Percentiles rank a stretch among this genome's conserved stretches.
Evolutionary conservation across 106 monocot genomes (phyloP).

Genomic region (Gastrodia elata): DNA sequence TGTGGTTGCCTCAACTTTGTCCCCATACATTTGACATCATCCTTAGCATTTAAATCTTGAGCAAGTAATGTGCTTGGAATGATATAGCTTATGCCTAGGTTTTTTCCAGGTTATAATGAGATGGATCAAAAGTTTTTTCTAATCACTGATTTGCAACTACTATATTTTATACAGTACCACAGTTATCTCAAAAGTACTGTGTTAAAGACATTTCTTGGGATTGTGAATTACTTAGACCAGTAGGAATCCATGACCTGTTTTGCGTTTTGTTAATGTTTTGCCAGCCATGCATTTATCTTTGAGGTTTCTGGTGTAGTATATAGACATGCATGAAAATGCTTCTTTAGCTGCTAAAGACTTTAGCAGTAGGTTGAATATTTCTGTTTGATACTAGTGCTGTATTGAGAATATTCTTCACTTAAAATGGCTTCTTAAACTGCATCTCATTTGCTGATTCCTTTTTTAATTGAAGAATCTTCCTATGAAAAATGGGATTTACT

Average conservation of each 20-base stretch:
- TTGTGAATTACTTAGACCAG: neutral
- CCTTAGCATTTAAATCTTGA: neutral
- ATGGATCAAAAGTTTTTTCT: neutral
- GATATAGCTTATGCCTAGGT: neutral
- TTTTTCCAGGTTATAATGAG: neutral
- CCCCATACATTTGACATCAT: neutral
- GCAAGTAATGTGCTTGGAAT: neutral
- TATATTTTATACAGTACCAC: neutral
- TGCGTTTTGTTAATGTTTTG: too few relatives aligned
- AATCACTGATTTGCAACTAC: neutral
- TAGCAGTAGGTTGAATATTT: neutral
- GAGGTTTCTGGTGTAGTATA: neutral
- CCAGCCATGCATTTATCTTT: slow-evolving; percentile 1
- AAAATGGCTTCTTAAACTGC: neutral
- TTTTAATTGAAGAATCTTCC: neutral
- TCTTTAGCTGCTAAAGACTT: neutral
- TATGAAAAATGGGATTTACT: neutral
- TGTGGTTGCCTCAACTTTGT: neutral
- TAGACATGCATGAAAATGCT: neutral
- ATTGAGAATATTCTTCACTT: neutral
- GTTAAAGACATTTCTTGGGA: neutral
- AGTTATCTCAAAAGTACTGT: neutral
- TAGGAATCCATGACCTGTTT: neutral
- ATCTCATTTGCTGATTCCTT: neutral
- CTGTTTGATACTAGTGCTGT: neutral